Percentiles rank a stretch among this genome's conserved stretches.
Conservation (phyloP, 192 early-diverging fungal species). For the Podila minutissima region DNA sequence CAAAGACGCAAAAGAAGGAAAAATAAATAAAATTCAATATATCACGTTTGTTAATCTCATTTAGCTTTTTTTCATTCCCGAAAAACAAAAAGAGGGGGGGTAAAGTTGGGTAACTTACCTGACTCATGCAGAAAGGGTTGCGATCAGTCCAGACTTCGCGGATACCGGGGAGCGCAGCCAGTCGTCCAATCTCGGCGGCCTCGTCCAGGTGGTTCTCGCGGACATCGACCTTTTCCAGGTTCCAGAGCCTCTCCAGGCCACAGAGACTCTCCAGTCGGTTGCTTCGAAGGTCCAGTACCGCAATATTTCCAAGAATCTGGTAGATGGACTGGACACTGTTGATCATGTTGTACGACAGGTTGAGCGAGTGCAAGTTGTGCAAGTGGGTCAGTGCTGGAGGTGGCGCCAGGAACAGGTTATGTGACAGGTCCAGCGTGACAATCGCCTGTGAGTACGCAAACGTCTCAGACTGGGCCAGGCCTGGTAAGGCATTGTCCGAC, state of each 20-base stretch:
- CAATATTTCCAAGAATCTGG: conserved; percentile 62
- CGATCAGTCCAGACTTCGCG: conserved; percentile 61
- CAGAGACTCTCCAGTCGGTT: conserved; percentile 63
- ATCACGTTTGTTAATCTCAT: not conserved
- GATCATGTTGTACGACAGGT: conserved; percentile 70
- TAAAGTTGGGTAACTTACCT: conserved; percentile 42
- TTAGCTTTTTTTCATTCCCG: not conserved
- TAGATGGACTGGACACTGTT: conserved; percentile 60
- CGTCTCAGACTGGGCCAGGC: conserved; percentile 49
- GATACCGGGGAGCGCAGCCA: conserved; percentile 59
- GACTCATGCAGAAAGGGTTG: conserved; percentile 61
- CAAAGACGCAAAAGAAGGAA: conserved; percentile 9
- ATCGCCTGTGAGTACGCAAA: conserved; percentile 49
- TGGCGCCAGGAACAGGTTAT: conserved; percentile 60
- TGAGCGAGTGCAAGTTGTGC: conserved; percentile 58
- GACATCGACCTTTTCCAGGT: conserved; percentile 64
- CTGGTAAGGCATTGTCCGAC: conserved; percentile 60
- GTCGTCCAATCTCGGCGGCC: conserved; percentile 58
- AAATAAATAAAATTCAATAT: too few species aligned
- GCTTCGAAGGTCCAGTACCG: conserved; percentile 56
- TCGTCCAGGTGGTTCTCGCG: conserved; percentile 64
- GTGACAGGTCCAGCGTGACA: conserved; percentile 60
- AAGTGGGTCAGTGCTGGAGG: conserved; percentile 56
- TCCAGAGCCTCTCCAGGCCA: conserved; percentile 65
- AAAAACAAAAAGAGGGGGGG: not conserved